Base-by-base conservation (phyloP, 2,329 filamentous ascomycete species). In the Exutisphaerella laricina region DNA sequence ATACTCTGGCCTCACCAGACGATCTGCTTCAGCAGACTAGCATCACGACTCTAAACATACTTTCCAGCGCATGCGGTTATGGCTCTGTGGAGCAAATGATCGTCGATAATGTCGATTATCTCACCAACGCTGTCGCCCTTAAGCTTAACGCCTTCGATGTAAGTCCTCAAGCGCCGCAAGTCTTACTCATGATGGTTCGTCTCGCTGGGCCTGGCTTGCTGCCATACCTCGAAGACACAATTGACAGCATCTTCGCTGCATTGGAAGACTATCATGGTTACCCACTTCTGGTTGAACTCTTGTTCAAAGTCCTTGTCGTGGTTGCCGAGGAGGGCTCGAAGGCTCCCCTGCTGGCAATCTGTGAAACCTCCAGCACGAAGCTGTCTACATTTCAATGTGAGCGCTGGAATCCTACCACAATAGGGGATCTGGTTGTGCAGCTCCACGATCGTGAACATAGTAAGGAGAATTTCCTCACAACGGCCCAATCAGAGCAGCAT, bases 241-340 rank as follows among this genome's bases (percentile, higher is more conserved):
- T 97, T 3, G 84, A 82, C 4, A 90, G 87, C 1, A 88, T 98
- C 28, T 97, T 98, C 62, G 84, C 85, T 0, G 88, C 89, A 0
- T 69, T 98, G n/a, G 88, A 96, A 54, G 86, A 88, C 57, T 98
- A 92, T 57, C 92, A 98, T 57, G 92, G 92, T 1, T 97, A 98
- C 61, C 82, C 88, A 0, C 69, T 76, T 13, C 80, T 98, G 43
- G 89, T 94, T 1, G 88, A 95, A 59, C 77, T 82, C 33, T 70
- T 98, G 4, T 98, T 97, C 61, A 71, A 78, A 1, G 88, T 94
- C 0, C 69, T 98, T 4, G 82, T 80, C 41, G 85, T 88, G 46
- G 79, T 97, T 43, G 87, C 92, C 8, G 80, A 87, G 40, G 87
- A 95, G 66, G 87, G 87, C 3, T 78, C 82, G 8, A 83, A 79